Base-by-base conservation (phyloP, 225 moss, liverwort and hornwort species). In the Pseudoscleropodium purum region DNA sequence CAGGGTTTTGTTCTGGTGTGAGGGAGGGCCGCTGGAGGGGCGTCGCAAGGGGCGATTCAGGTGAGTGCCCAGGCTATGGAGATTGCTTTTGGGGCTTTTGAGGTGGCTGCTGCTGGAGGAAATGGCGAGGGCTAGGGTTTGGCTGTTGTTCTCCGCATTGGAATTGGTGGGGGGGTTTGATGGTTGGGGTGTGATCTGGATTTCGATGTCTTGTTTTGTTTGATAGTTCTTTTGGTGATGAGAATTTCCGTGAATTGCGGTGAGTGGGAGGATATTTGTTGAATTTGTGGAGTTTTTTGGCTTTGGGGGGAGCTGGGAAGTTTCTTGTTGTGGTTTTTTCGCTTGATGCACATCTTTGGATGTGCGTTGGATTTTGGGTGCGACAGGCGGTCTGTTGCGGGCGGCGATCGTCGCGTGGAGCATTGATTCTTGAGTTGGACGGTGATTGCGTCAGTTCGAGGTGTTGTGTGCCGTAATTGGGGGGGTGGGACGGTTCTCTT, bases 121-220 rank as follows among this genome's bases (percentile, higher is more conserved):
- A 64, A 43, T 47, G 77, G 59, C 26, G 52, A 75, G 87, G 83
- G 87, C 87, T 90, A 90, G 83, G 90, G 83, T 90, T 82, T 41
- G 90, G 82, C 17, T 73, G 74, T 87, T 67, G 65, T 3, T 81
- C 18, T 34, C 43, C 54, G 64, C 81, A 25, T 74, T 61, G 63
- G 10, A 39, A 52, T 75, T 5, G 63, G 56, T 36, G 8, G 4
- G 45, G 15, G 17, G 23, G 24, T 9, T 29, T 13, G 41, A 10
- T 56, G 29, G 4, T 15, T 20, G 84, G 76, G 36, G 75, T 19
- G 36, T 56, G 84, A 84, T 77, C 66, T 47, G 61, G 31, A 10
- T 66, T 89, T 43, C 11, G 39, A 18, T 17, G 49, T 33, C 29
- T 69, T n/a, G 21, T 14, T 69, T 27, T 2, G 61, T 17, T 54